Evolutionary conservation across 2,329 filamentous ascomycete species (phyloP), one percentile per base, ranked within the genome.

Genomic region (Colletotrichum euphorbiae): DNA sequence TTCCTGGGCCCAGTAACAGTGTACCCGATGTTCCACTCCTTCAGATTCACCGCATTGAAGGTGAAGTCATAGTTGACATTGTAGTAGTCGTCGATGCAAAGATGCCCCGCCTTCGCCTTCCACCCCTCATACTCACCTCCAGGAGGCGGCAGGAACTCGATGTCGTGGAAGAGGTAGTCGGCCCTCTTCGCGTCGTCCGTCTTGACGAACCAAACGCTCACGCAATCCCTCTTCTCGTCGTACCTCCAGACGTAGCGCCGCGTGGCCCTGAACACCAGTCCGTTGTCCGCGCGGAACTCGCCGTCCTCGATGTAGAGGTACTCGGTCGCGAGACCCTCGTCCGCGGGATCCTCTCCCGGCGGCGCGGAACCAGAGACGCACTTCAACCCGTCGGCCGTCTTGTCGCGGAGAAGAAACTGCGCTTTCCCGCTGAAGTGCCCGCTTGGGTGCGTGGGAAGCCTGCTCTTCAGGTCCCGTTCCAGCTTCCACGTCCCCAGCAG

Each of bases 151-250:
- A 80, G 67, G 71, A 94, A 92, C 65, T 90, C 85, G n/a, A 94
- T 80, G 70, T 90, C 85, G 73, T 94, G 91, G 77, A 94, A 95
- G 19, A 94, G 80, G 70, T 93, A 91, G 74, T 93, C 91, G 0
- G 90, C 89, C 13, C 84, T 83, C 62, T 82, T 81, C 15, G 83
- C 78, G 71, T 92, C 89, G 15, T 91, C 87, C 1, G 85, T 82
- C 70, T 89, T 88, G 43, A 88, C 88, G 72, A 94, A 94, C 91
- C 91, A 94, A 1, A 91, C 89, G 68, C 87, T 91, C 21, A 94
- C 80, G 31, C 76, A 77, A 73, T 93, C 91, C 1, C 74, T 80
- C 9, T 65, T 72, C 70, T 90, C 89, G 50, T 87, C 82, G 73
- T 93, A 94, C 0, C 91, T 86, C 82, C 91, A 94, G 1, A 93